Base-by-base conservation (phyloP, 2,329 filamentous ascomycete genomes). In the Colletotrichum simmondsii region DNA sequence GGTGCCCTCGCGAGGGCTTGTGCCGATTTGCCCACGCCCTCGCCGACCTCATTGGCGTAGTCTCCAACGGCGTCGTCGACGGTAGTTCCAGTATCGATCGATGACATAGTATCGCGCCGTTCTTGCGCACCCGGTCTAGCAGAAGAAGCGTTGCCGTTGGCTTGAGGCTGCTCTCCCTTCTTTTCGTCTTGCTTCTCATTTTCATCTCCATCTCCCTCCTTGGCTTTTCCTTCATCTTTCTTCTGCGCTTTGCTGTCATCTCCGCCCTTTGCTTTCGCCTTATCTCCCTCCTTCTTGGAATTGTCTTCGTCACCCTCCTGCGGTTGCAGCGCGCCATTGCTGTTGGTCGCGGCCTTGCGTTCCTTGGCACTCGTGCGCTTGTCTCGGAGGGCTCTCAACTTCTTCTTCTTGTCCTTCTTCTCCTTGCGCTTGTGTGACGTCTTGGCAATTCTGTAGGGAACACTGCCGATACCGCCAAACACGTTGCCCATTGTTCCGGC, bases 381-480 rank as follows among this genome's bases (percentile, higher is more conserved):
- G 75, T 79, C 35, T 71, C 71, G 74, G 61, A 76, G 80, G 62
- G 79, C 79, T 28, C 78, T 82, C 64, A 81, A 83, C 77, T 85
- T 87, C 78, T 85, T 82, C 73, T 86, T 87, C 49, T 86, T 87
- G 78, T 85, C 82, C 74, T 86, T 87, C 53, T 87, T 85, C 74
- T 88, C 85, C 64, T 85, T 85, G 26, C 88, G 84, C 76, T 87
- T 88, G 72, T 87, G 89, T 2, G 90, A 85, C 11, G 86, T 88
- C 80, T 89, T 91, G 16, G 86, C 87, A 73, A 93, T 82, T 10
- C 88, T 86, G 16, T 91, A 87, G 0, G 93, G 93, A 4, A 93
- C 89, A 63, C 89, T 87, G 1, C 89, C 91, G 19, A 93, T 83
- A 0, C 92, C 92, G n/a, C 86, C 84, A 30, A 92, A 89, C 1